These are phyloP conservation scores for Chytriomyces sp. DNA, from an alignment of 192 early-diverging fungal genomes.

Conservation along the genomic window DNA sequence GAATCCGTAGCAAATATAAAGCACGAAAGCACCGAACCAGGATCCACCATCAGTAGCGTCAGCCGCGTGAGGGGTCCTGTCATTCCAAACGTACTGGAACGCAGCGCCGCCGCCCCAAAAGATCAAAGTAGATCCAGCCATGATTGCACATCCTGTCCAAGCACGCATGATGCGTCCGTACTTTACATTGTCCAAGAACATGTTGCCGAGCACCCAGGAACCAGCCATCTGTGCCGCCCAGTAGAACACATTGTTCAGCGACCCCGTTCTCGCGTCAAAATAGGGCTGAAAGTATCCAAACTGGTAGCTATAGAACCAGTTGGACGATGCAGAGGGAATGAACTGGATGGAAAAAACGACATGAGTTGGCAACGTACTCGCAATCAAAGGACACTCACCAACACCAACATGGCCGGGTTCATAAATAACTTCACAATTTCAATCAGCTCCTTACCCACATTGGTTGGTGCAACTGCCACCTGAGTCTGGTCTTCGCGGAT, in stretches of 20 bases:
- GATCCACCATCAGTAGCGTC: constrained; percentile 44
- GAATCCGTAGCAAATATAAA: constrained; percentile 73
- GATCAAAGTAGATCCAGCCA: constrained; percentile 51
- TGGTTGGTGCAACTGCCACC: constrained; percentile 70
- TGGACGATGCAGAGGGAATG: constrained; percentile 70
- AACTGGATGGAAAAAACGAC: constrained; percentile 5
- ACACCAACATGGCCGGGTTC: constrained; percentile 65
- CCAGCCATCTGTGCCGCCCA: constrained; percentile 76
- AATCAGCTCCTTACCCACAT: constrained; percentile 55
- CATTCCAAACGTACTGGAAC: constrained; percentile 60
- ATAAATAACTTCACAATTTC: constrained; percentile 67
- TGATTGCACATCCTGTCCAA: constrained; percentile 55
- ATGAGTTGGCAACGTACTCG: not conserved
- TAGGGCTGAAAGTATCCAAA: constrained; percentile 59
- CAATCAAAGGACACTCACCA: constrained; percentile 27
- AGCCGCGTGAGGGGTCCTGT: no score
- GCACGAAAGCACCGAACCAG: constrained; percentile 60
- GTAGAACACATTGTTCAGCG: constrained; percentile 74
- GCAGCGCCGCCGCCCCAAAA: constrained; percentile 68
- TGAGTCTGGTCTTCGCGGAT: constrained; percentile 69
- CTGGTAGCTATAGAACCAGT: constrained; percentile 83
- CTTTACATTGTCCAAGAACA: constrained; percentile 59
- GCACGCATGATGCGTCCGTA: constrained; percentile 66
- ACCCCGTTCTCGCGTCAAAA: constrained; percentile 68
- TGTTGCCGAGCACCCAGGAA: constrained; percentile 59